Evolutionary conservation across 768 basidiomycete genomes (phyloP), one percentile per base, ranked within the genome.

Genomic region (Xerocomus brunneocitrinus): DNA sequence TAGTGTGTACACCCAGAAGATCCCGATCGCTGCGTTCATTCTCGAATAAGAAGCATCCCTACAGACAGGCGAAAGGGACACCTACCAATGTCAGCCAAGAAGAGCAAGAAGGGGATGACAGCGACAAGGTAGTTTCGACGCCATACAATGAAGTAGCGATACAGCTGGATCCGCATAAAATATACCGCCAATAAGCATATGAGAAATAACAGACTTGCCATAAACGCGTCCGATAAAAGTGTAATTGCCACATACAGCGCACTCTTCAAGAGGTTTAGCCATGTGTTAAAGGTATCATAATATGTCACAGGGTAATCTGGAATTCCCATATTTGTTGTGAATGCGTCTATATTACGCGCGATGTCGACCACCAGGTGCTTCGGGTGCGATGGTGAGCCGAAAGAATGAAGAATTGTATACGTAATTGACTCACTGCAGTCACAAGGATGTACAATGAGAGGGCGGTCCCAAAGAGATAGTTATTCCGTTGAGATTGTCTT

Each of bases 131-230:
- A 44, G 4, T 44, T 51, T 35, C 34, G 32, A 22, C 50, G 25
- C 50, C 50, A 51, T 44, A 51, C 50, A 8, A 51, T n/a, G 34
- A 51, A 51, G 3, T 42, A 27, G 13, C 50, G 50, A 44, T 51
- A 51, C 8, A 51, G 9, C 50, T 51, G 4, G 13, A 4, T 9
- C 24, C 22, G 16, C 24, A n/a, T 27, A 8, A 43, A 14, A 13
- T 8, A 8, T 43, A 43, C 12, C 9, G 40, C 34, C 25, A 13
- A 28, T 28, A 2, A 13, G 3, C 8, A 36, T 10, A 5, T 8
- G 12, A 3, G 8, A 50, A n/a, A 27, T 1, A 8, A 7, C 4
- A 36, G 27, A 42, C 50, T 44, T 44, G 32, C 50, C 13, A 51
- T 44, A 14, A 51, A 51, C 2, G 50, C 42, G 14, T 51, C 50